Evolutionary conservation across 306 rosid genomes (phyloP).

Genomic region (Alnus rubra): DNA sequence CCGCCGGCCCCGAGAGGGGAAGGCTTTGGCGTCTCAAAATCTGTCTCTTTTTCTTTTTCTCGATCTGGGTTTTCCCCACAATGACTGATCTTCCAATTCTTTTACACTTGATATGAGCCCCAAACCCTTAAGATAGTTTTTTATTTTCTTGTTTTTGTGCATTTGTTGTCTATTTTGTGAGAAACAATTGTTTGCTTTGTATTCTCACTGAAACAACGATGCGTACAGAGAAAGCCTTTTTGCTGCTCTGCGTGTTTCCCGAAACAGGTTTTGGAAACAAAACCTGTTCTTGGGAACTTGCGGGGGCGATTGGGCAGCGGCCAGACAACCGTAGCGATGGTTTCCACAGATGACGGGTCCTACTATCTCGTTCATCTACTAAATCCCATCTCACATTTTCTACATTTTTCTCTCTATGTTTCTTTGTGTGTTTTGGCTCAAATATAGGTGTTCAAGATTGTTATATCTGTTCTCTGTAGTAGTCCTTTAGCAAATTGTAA

Average conservation of each 20-base stretch:
- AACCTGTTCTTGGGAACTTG: conserved; percentile 4
- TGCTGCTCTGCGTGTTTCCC: conserved; percentile 14
- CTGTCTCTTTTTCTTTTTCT: conserved; percentile 3
- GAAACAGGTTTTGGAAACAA: conserved; percentile 9
- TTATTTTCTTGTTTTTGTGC: conserved; percentile 16
- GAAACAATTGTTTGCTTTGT: conserved; percentile 23
- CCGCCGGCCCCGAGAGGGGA: conserved; percentile 39
- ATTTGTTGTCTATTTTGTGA: conserved; percentile 34
- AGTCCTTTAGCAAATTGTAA: not conserved
- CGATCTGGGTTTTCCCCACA: conserved; percentile 33
- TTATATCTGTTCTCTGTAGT: not conserved
- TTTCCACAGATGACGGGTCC: conserved; percentile 76
- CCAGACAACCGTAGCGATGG: conserved; percentile 98
- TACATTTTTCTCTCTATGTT: not conserved
- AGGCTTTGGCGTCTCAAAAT: conserved; percentile 49
- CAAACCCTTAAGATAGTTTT: rapidly evolving
- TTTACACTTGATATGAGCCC: conserved; percentile 90
- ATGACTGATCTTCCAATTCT: conserved; percentile 42
- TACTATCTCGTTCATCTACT: conserved; percentile 53
- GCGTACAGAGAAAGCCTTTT: conserved; percentile 58
- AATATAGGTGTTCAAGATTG: not conserved
- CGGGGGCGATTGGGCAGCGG: conserved; percentile 55
- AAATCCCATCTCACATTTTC: conserved; percentile 68
- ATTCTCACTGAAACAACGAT: conserved; percentile 40
- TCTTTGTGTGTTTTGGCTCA: too few species aligned